phyloP scores from a whole-genome alignment of 306 rosid genomes.

The Senna siamea region DNA sequence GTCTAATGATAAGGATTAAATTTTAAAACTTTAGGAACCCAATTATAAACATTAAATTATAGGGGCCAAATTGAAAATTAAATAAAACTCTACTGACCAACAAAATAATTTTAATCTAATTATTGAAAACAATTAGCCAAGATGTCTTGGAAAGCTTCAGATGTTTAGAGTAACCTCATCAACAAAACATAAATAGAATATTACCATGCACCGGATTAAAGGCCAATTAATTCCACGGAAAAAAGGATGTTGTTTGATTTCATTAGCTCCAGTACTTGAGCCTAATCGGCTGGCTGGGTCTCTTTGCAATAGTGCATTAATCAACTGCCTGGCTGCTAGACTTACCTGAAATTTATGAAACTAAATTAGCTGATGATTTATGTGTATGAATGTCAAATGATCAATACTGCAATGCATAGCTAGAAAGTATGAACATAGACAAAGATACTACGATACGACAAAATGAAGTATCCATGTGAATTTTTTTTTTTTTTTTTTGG shows the following conservation, averaged over 20 bases:
- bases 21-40: no score
- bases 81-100: no score
- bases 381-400: not conserved
- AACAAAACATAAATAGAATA: slow-evolving; percentile 9
- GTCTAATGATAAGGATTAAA: no score
- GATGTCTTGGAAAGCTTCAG: slow-evolving; percentile 1
- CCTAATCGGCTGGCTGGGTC: slow-evolving; percentile 80
- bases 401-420: not conserved
- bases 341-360: slow-evolving; percentile 65
- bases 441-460: no score
- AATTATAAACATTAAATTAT: no score
- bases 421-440: no score
- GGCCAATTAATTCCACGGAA: slow-evolving; percentile 94
- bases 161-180: slow-evolving; percentile 29
- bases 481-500: no score
- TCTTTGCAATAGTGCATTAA: slow-evolving; percentile 87
- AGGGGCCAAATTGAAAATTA: no score
- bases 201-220: slow-evolving; percentile 87
- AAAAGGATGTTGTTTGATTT: slow-evolving; percentile 88
- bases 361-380: slow-evolving; percentile 21
- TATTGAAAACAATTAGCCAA: not conserved
- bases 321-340: slow-evolving; percentile 86
- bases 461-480: no score
- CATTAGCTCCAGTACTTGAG: slow-evolving; percentile 73
- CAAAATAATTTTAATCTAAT: not conserved